Evolutionary conservation across 306 rosid genomes (phyloP).

Genomic region (Acacia acuminata): DNA sequence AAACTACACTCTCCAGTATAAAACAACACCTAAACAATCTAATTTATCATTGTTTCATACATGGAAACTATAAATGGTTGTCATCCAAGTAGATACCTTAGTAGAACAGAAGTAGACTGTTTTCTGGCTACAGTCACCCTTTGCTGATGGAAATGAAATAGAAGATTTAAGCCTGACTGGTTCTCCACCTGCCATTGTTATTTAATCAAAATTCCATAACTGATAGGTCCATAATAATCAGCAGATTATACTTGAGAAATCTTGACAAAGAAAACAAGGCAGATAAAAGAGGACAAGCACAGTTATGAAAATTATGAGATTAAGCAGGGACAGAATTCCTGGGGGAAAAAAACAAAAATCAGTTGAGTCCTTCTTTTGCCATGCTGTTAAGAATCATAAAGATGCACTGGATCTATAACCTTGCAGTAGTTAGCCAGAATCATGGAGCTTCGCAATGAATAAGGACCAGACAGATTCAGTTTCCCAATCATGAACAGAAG

Average conservation of each 20-base stretch:
- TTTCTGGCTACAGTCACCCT: slow-evolving; percentile 63
- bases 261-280: slow-evolving; percentile 8
- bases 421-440: slow-evolving; percentile 80
- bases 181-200: slow-evolving; percentile 77
- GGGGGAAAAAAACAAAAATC: not conserved
- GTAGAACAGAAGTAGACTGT: slow-evolving; percentile 62
- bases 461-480: slow-evolving; percentile 85
- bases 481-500: slow-evolving; percentile 82
- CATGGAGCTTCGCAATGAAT: slow-evolving; percentile 62
- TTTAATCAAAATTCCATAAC: slow-evolving; percentile 27
- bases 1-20: slow-evolving; percentile 14
- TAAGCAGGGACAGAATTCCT: slow-evolving; percentile 11
- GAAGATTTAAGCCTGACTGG: slow-evolving; percentile 69
- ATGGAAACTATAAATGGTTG: slow-evolving; percentile 23
- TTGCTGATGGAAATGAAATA: slow-evolving; percentile 64
- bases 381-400: slow-evolving; percentile 10
- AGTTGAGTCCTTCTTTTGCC: slow-evolving; percentile 2
- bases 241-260: slow-evolving; percentile 8
- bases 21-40: slow-evolving; percentile 13
- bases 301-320: slow-evolving; percentile 20
- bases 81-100: slow-evolving; percentile 57
- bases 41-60: slow-evolving; percentile 5
- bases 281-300: slow-evolving; percentile 13
- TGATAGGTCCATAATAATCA: slow-evolving; percentile 4
- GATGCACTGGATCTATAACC: slow-evolving; percentile 49